A percentile compares a stretch with the other conserved stretches of the same genome.
Conservation (phyloP, 495 filamentous ascomycete genomes). For the Aspergillus incahuasiensis region DNA sequence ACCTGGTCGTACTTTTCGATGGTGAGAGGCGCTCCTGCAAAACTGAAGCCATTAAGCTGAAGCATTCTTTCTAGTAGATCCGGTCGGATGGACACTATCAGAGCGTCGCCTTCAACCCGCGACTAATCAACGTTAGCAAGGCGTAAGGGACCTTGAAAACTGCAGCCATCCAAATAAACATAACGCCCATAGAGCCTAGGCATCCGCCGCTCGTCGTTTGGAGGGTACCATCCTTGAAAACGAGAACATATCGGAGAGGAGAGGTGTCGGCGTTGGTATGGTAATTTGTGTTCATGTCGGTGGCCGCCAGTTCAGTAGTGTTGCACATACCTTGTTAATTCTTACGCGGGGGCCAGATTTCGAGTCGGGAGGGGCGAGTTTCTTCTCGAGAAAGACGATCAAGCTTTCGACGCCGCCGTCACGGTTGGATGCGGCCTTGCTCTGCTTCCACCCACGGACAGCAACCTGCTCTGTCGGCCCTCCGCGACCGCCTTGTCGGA, state of each 20-base stretch:
- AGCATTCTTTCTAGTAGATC: slow-evolving; percentile 58
- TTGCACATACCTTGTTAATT: slow-evolving; percentile 81
- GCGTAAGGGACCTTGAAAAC: slow-evolving; percentile 50
- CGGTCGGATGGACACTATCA: slow-evolving; percentile 61
- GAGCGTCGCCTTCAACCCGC: slow-evolving; percentile 60
- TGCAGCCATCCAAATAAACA: slow-evolving; percentile 44
- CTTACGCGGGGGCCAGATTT: slow-evolving; percentile 54
- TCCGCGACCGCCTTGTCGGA: slow-evolving; percentile 28
- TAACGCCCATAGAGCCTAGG: slow-evolving; percentile 27
- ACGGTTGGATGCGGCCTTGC: slow-evolving; percentile 63
- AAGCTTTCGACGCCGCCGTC: slow-evolving; percentile 70
- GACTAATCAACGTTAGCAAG: slow-evolving; percentile 75
- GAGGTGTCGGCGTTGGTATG: slow-evolving; percentile 48
- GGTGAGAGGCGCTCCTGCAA: slow-evolving; percentile 56
- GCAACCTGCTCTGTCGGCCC: slow-evolving; percentile 39
- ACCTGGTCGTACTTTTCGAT: slow-evolving; percentile 42
- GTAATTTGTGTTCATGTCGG: slow-evolving; percentile 48
- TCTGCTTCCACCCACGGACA: slow-evolving; percentile 68
- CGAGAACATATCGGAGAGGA: slow-evolving; percentile 51
- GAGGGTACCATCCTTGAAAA: slow-evolving; percentile 51
- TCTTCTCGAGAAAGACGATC: slow-evolving; percentile 76
- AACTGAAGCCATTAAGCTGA: slow-evolving; percentile 58
- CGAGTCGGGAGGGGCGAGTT: slow-evolving; percentile 50
- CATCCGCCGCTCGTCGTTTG: slow-evolving; percentile 53
- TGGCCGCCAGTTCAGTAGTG: slow-evolving; percentile 43